Conservation (phyloP, 2,329 filamentous ascomycete genomes). For the Calonectria ilicicola region DNA sequence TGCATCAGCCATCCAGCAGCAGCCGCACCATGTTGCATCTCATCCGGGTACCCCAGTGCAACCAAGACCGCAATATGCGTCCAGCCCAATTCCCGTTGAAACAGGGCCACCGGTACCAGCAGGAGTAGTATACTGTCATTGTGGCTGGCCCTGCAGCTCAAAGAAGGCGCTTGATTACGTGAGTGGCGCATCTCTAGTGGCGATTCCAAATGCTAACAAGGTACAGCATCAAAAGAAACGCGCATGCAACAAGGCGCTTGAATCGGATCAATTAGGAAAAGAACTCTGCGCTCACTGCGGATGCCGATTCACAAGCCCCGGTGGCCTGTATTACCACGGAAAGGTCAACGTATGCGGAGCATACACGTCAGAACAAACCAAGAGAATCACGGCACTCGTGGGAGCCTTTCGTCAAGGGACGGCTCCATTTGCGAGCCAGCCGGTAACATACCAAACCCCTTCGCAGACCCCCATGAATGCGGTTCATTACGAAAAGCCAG, state of each 20-base stretch:
- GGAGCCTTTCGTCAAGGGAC: conserved; percentile 16
- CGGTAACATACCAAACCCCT: background rate
- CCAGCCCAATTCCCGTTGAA: background rate
- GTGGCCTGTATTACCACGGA: conserved; percentile 59
- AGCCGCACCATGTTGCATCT: background rate
- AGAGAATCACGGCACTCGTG: conserved; percentile 29
- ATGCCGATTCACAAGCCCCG: conserved; percentile 54
- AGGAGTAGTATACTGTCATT: conserved; percentile 45
- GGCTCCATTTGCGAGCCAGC: background rate
- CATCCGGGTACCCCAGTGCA: conserved; percentile 16
- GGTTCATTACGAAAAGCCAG: background rate
- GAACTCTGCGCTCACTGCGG: conserved; percentile 60
- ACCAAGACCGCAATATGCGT: background rate
- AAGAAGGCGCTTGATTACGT: conserved; percentile 47
- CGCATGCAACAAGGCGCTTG: conserved; percentile 38
- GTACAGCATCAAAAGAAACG: conserved; percentile 44
- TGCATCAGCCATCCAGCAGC: background rate
- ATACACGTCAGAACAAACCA: conserved; percentile 40
- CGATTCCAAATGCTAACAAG: conserved; percentile 24
- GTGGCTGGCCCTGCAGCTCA: conserved; percentile 51
- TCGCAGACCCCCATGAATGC: background rate
- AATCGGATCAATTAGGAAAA: conserved; percentile 35
- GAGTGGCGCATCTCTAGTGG: conserved; percentile 24
- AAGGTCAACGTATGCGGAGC: conserved; percentile 60
- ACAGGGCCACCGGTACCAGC: background rate